Evolutionary conservation across 1,139 yeast genomes (phyloP).

Genomic region (Yamadazyma sp.): DNA sequence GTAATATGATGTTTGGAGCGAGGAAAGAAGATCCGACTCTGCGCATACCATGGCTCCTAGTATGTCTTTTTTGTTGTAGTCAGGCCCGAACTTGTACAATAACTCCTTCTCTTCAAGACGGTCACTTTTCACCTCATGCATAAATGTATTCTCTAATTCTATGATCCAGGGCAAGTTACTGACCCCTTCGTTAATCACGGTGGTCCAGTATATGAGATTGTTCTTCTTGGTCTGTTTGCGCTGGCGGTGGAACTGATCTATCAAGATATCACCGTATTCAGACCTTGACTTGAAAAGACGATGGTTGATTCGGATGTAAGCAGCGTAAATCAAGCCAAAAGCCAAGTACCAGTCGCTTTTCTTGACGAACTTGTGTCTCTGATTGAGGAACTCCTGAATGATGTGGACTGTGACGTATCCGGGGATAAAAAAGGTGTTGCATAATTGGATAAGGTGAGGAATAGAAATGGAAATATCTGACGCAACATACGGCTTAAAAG

Average conservation of each 20-base stretch:
- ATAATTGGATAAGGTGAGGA: constrained; percentile 55
- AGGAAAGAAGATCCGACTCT: constrained; percentile 27
- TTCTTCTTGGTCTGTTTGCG: constrained; percentile 49
- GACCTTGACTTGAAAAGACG: constrained; percentile 42
- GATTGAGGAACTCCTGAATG: constrained; percentile 49
- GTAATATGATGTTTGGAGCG: constrained; percentile 30
- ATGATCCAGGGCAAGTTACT: constrained; percentile 56
- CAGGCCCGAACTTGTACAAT: constrained; percentile 32
- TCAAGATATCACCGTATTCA: constrained; percentile 48
- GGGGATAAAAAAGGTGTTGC: constrained; percentile 65
- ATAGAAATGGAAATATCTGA: constrained; percentile 26
- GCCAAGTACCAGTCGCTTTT: constrained; percentile 68
- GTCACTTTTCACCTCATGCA: constrained; percentile 25
- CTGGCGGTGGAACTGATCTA: constrained; percentile 54
- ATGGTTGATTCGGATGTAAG: constrained; percentile 55
- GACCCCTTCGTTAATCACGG: constrained; percentile 52
- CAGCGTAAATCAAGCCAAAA: constrained; percentile 63
- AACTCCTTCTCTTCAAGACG: constrained; percentile 28
- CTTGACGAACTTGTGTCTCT: constrained; percentile 49
- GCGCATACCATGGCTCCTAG: constrained; percentile 42
- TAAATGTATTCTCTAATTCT: constrained; percentile 42
- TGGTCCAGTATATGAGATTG: constrained; percentile 52
- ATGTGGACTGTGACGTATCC: constrained; percentile 49
- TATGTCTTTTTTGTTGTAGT: constrained; percentile 29
- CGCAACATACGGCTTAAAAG: not conserved